phyloP scores from a whole-genome alignment of 306 rosid species.

The Dicorynia guianensis region DNA sequence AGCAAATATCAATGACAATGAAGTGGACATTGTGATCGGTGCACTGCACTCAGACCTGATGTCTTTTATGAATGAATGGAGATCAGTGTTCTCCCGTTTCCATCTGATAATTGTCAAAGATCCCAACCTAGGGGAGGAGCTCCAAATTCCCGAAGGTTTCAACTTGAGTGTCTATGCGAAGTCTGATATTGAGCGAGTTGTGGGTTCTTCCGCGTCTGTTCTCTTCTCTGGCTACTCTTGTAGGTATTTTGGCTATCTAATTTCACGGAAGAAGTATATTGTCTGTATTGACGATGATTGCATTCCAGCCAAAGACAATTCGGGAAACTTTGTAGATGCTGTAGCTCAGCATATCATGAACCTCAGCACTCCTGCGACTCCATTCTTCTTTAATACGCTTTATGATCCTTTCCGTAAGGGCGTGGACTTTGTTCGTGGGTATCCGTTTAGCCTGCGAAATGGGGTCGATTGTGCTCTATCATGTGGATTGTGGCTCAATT shows the following conservation, averaged over 20 bases:
- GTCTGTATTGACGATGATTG: constrained; percentile 94
- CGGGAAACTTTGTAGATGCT: constrained; percentile 64
- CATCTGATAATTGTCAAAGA: constrained; percentile 90
- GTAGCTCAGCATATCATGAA: constrained; percentile 82
- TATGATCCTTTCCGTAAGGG: constrained; percentile 94
- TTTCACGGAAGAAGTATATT: constrained; percentile 83
- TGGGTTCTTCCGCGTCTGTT: constrained; percentile 70
- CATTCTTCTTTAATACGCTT: constrained; percentile 95
- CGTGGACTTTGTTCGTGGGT: constrained; percentile 96
- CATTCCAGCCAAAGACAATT: constrained; percentile 75
- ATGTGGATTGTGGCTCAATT: constrained; percentile 95
- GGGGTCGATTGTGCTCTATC: constrained; percentile 91
- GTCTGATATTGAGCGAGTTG: constrained; percentile 71
- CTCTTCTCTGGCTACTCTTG: constrained; percentile 92
- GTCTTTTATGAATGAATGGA: constrained; percentile 83
- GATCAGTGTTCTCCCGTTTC: constrained; percentile 68
- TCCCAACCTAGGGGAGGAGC: constrained; percentile 84
- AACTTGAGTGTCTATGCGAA: constrained; percentile 62
- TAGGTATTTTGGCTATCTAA: constrained; percentile 88
- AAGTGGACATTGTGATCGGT: constrained; percentile 90
- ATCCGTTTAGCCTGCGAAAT: constrained; percentile 90
- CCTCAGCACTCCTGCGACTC: constrained; percentile 93
- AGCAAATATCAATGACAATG: constrained; percentile 56
- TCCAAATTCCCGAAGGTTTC: constrained; percentile 77
- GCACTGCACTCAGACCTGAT: constrained; percentile 79